phyloP scores from a whole-genome alignment of 441 rosid genomes.

The Mallotus repandus region DNA sequence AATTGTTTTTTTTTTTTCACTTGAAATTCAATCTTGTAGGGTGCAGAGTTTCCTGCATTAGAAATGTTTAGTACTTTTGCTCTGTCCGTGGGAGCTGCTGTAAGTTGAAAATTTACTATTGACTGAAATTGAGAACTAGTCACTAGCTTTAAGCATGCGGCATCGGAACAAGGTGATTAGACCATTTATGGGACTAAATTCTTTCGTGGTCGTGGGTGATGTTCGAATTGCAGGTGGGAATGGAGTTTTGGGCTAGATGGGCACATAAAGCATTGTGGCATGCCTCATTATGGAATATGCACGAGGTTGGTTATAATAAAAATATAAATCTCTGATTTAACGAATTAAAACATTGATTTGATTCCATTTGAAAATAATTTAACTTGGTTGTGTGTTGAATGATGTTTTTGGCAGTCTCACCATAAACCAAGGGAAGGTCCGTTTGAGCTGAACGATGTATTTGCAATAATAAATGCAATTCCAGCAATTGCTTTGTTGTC shows the following conservation, averaged over 20 bases:
- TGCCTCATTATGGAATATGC: slow-evolving; percentile 60
- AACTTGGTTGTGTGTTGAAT: background rate
- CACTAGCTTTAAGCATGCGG: background rate
- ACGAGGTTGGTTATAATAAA: slow-evolving; percentile 33
- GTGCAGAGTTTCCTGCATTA: slow-evolving; percentile 39
- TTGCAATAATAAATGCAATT: slow-evolving; percentile 48
- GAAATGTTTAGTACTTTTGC: slow-evolving; percentile 62
- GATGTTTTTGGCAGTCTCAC: slow-evolving; percentile 43
- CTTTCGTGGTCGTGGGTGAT: background rate
- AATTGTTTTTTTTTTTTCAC: background rate
- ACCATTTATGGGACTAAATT: background rate
- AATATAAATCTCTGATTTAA: no score
- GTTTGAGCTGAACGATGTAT: slow-evolving; percentile 52
- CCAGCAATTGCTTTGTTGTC: slow-evolving; percentile 49
- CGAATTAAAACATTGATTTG: no score
- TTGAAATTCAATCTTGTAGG: slow-evolving; percentile 26
- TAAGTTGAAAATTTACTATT: slow-evolving; percentile 23
- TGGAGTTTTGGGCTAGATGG: slow-evolving; percentile 76
- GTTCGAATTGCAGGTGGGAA: slow-evolving; percentile 42
- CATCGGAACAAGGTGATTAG: background rate
- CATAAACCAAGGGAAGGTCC: slow-evolving; percentile 49
- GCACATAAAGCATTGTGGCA: slow-evolving; percentile 61
- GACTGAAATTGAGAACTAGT: background rate
- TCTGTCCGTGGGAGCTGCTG: slow-evolving; percentile 57
- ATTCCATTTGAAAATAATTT: no score